Conservation (phyloP, 2,329 filamentous ascomycete species). For the Triangularia setosa region DNA sequence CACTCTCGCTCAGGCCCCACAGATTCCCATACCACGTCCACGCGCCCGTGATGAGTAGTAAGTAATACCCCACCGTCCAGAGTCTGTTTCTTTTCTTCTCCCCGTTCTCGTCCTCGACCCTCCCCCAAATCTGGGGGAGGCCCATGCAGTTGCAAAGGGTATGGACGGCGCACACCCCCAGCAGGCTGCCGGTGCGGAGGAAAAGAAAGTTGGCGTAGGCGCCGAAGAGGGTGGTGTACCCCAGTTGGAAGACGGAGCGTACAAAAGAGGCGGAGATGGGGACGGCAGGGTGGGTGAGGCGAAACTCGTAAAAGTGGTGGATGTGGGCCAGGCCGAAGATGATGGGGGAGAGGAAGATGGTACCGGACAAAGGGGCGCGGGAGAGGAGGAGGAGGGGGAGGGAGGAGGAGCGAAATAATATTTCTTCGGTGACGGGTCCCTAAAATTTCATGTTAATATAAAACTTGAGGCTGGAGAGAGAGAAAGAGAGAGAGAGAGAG, state of each 20-base stretch:
- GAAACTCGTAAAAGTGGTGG: slow-evolving; percentile 95
- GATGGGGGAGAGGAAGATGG: slow-evolving; percentile 78
- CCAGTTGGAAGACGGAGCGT: slow-evolving; percentile 77
- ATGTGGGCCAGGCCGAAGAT: slow-evolving; percentile 92
- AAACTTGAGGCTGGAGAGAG: background rate
- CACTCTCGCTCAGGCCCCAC: slow-evolving; percentile 48
- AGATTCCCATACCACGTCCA: slow-evolving; percentile 66
- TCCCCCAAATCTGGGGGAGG: slow-evolving; percentile 79
- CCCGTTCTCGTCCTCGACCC: slow-evolving; percentile 41
- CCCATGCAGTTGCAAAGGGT: slow-evolving; percentile 92
- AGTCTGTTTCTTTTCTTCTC: slow-evolving; percentile 17
- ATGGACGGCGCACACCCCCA: slow-evolving; percentile 72
- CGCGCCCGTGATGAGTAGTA: slow-evolving; percentile 68
- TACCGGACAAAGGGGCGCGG: slow-evolving; percentile 50
- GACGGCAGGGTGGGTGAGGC: slow-evolving; percentile 70
- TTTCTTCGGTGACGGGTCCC: slow-evolving; percentile 88
- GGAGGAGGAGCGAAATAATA: slow-evolving; percentile 85
- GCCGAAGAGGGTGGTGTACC: slow-evolving; percentile 89
- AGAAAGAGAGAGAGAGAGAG: background rate
- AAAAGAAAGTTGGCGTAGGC: slow-evolving; percentile 90
- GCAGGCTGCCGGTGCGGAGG: slow-evolving; percentile 76
- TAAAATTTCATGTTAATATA: slow-evolving; percentile 31
- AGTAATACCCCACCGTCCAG: slow-evolving; percentile 80
- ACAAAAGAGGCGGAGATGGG: slow-evolving; percentile 60
- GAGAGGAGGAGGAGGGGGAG: slow-evolving; percentile 78